phyloP scores from a whole-genome alignment of 192 early-diverging fungal genomes.

The Coemansia sp. region DNA sequence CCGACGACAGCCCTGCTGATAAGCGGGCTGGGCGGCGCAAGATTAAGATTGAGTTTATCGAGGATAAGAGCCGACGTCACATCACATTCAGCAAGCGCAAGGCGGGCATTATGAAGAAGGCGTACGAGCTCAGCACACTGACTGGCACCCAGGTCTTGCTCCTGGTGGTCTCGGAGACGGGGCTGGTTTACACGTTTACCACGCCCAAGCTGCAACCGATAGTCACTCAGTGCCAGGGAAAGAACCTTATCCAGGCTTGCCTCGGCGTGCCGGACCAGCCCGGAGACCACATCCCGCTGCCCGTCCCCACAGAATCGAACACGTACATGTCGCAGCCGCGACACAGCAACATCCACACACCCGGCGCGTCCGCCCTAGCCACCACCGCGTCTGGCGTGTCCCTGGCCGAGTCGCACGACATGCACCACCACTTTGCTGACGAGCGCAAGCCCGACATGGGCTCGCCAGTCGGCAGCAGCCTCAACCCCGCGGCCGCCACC shows the following conservation, averaged over 20 bases:
- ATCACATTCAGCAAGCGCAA: slow-evolving; percentile 96
- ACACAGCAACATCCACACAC: slow-evolving; percentile 5
- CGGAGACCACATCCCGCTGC: slow-evolving; percentile 40
- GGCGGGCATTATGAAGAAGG: slow-evolving; percentile 99
- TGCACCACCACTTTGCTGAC: slow-evolving; percentile 23
- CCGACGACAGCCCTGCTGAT: slow-evolving; percentile 17
- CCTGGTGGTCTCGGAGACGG: slow-evolving; percentile 91
- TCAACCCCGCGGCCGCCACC: slow-evolving; percentile 8
- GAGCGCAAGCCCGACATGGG: slow-evolving; percentile 35
- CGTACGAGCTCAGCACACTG: slow-evolving; percentile 87
- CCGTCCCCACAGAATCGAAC: slow-evolving; percentile 51
- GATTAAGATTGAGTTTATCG: slow-evolving; percentile 95
- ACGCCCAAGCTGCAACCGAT: slow-evolving; percentile 91
- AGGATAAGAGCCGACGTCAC: slow-evolving; percentile 88
- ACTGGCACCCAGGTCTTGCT: slow-evolving; percentile 94
- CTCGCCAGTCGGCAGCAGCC: slow-evolving; percentile 6
- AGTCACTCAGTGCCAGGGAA: slow-evolving; percentile 87
- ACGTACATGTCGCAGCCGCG: slow-evolving; percentile 54
- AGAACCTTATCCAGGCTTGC: slow-evolving; percentile 90
- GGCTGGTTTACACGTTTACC: slow-evolving; percentile 92
- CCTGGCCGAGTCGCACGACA: slow-evolving; percentile 9
- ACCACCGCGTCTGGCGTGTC: slow-evolving; percentile 14
- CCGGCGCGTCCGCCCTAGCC: slow-evolving; percentile 15
- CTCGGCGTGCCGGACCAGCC: slow-evolving; percentile 80
- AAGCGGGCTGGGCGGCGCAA: slow-evolving; percentile 84